Evolutionary conservation across 768 basidiomycete genomes (phyloP).

Genomic region (Clitopilus hobsonii): DNA sequence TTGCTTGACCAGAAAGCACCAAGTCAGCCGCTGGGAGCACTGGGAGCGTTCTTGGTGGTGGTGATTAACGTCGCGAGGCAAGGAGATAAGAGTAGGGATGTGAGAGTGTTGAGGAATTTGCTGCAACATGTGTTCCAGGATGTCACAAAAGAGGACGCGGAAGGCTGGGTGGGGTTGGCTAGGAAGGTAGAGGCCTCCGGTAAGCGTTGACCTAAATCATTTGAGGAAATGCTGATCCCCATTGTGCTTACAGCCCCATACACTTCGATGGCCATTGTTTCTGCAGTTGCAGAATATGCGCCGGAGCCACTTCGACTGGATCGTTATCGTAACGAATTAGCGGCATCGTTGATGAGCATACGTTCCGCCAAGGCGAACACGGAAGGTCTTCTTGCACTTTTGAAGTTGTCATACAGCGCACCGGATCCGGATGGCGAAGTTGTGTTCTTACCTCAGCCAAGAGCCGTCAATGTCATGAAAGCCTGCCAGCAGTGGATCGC

Average conservation of each 20-base stretch:
- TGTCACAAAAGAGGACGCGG: slow-evolving; percentile 60
- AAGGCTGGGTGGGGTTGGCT: slow-evolving; percentile 72
- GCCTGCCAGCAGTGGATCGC: slow-evolving; percentile 79
- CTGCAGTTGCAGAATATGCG: slow-evolving; percentile 54
- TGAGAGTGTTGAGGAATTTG: slow-evolving; percentile 56
- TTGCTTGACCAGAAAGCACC: slow-evolving; percentile 21
- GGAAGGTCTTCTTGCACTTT: slow-evolving; percentile 64
- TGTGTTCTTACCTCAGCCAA: slow-evolving; percentile 77
- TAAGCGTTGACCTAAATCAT: slow-evolving; percentile 27
- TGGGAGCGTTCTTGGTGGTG: slow-evolving; percentile 25
- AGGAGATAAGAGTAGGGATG: slow-evolving; percentile 46
- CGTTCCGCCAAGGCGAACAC: slow-evolving; percentile 56
- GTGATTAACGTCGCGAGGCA: slow-evolving; percentile 23
- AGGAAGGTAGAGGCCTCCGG: slow-evolving; percentile 60
- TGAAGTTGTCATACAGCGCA: slow-evolving; percentile 66
- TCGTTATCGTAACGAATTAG: slow-evolving; percentile 85
- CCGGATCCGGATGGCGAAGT: slow-evolving; percentile 77
- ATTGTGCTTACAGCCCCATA: slow-evolving; percentile 50
- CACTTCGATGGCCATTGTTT: slow-evolving; percentile 61
- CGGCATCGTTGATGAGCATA: slow-evolving; percentile 72
- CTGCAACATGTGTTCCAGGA: slow-evolving; percentile 58
- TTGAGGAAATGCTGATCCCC: neutral
- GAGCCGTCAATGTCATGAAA: slow-evolving; percentile 86
- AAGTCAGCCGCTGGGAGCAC: slow-evolving; percentile 10
- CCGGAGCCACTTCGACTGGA: slow-evolving; percentile 71